Evolutionary conservation across 78 protist genomes (phyloP).

Genomic region (Dictyostelium intermedium): DNA sequence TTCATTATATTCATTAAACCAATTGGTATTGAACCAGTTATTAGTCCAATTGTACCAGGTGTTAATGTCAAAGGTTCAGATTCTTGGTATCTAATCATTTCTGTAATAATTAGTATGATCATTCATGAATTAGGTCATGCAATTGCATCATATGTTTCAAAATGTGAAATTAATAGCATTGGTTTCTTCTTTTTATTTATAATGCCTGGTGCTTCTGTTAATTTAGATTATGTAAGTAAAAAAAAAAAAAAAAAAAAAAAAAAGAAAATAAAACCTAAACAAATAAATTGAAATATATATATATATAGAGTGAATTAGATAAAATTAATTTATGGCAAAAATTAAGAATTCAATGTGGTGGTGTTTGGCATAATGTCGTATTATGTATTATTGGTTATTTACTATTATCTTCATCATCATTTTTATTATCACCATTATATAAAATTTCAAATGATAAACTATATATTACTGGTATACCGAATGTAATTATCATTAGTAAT

Average conservation of each 20-base stretch:
- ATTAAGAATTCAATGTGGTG: constrained; percentile 27
- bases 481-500: not conserved
- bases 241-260: too few relatives aligned
- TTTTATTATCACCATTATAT: constrained; percentile 42
- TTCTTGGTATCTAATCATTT: not conserved
- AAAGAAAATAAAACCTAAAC: not conserved
- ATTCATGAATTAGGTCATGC: constrained; percentile 73
- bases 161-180: constrained; percentile 24
- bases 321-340: not conserved
- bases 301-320: constrained; percentile 5
- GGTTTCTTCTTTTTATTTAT: constrained; percentile 40
- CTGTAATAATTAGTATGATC: not conserved
- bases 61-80: constrained; percentile 6
- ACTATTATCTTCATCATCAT: not conserved
- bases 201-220: constrained; percentile 56
- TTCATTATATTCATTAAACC: not conserved
- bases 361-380: constrained; percentile 62
- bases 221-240: constrained; percentile 18
- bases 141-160: not conserved
- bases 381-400: constrained; percentile 16
- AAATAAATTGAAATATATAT: not conserved
- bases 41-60: constrained; percentile 56
- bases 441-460: constrained; percentile 10
- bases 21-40: constrained; percentile 8
- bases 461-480: constrained; percentile 32